phyloP scores from a whole-genome alignment of 2,329 filamentous ascomycete species.

The Ophiosphaerella herpotricha region DNA sequence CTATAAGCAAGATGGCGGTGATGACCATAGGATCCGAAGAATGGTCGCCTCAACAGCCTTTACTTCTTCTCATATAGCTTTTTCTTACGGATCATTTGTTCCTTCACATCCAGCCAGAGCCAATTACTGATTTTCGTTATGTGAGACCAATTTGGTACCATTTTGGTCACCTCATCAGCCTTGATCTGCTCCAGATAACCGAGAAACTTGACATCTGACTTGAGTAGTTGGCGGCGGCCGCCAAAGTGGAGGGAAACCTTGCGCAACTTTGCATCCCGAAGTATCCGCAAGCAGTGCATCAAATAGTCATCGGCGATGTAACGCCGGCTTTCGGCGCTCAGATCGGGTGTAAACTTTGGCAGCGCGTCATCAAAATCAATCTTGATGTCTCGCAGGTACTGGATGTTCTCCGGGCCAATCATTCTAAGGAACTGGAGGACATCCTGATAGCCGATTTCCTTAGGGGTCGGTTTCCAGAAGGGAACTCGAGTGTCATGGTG shows the following conservation, averaged over 20 bases:
- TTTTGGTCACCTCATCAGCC: slow-evolving; percentile 47
- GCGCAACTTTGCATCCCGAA: slow-evolving; percentile 50
- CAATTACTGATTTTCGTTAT: slow-evolving; percentile 40
- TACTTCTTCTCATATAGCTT: slow-evolving; percentile 39
- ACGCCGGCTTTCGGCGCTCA: slow-evolving; percentile 50
- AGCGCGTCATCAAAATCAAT: slow-evolving; percentile 53
- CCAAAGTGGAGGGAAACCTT: slow-evolving; percentile 50
- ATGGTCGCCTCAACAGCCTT: not conserved
- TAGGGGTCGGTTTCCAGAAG: slow-evolving; percentile 49
- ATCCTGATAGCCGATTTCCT: slow-evolving; percentile 55
- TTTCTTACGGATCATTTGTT: slow-evolving; percentile 43
- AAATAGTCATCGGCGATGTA: slow-evolving; percentile 55
- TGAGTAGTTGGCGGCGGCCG: slow-evolving; percentile 44
- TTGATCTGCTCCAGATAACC: slow-evolving; percentile 51
- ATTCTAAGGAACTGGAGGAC: slow-evolving; percentile 51
- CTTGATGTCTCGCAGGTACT: slow-evolving; percentile 52
- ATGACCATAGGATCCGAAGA: no score
- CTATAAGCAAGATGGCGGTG: no score
- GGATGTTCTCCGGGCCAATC: slow-evolving; percentile 54
- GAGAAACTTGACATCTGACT: slow-evolving; percentile 50
- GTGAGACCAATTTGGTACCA: slow-evolving; percentile 18
- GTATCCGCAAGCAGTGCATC: slow-evolving; percentile 51
- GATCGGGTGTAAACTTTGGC: slow-evolving; percentile 47
- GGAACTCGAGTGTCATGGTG: slow-evolving; percentile 42
- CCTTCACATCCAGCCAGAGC: slow-evolving; percentile 39